Evolutionary conservation across 2,329 filamentous ascomycete species (phyloP).

Genomic region (Neurospora sp.): DNA sequence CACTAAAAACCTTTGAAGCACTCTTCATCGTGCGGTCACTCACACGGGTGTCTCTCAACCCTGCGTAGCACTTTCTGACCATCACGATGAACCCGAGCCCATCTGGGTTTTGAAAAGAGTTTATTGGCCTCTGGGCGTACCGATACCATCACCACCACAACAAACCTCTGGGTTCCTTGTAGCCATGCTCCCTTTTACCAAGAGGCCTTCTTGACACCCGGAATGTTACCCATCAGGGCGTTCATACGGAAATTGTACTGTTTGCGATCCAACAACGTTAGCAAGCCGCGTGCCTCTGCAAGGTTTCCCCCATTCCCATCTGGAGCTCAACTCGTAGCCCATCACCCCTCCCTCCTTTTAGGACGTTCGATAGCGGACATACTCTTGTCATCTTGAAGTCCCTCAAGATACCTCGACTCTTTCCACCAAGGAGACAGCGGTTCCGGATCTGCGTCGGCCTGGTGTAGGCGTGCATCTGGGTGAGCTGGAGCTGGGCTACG

Average conservation of each 20-base stretch:
- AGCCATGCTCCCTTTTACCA: constrained; percentile 54
- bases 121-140: neutral
- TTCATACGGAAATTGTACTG: constrained; percentile 91
- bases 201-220: constrained; percentile 90
- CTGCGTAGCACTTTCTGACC: neutral
- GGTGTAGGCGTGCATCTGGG: constrained; percentile 94
- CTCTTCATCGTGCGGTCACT: neutral
- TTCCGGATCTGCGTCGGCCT: constrained; percentile 89
- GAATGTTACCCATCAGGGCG: constrained; percentile 73
- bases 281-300: neutral
- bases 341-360: neutral
- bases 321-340: neutral
- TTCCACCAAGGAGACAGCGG: constrained; percentile 85
- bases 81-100: neutral
- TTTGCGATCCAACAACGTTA: constrained; percentile 20
- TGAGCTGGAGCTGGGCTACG: constrained; percentile 84
- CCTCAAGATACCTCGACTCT: constrained; percentile 77
- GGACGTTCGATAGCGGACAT: constrained; percentile 28
- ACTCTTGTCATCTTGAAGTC: constrained; percentile 91
- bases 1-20: neutral
- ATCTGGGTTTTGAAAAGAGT: neutral
- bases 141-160: neutral
- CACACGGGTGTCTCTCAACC: neutral
- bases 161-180: neutral
- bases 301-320: neutral